Evolutionary conservation across 176 grass and related monocot species (phyloP).

Genomic region (Aegilops longissima): DNA sequence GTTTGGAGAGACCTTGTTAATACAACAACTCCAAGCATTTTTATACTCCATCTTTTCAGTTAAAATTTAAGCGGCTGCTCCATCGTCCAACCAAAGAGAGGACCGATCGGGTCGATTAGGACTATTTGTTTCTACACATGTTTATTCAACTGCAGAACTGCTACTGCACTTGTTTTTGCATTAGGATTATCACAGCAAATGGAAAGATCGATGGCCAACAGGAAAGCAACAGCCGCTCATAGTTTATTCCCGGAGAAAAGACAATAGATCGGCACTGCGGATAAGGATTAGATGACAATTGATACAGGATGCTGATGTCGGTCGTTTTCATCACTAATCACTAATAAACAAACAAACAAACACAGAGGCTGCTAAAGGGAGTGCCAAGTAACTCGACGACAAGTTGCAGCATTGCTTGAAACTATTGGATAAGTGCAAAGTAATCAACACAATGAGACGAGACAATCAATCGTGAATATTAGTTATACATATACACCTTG

Average conservation of each 20-base stretch:
- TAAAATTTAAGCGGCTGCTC: background rate
- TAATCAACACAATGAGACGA: background rate
- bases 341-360: background rate
- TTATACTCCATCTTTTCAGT: background rate
- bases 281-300: background rate
- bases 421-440: background rate
- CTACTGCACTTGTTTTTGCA: background rate
- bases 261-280: background rate
- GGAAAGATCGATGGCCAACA: background rate
- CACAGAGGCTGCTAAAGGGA: background rate
- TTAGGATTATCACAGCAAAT: background rate
- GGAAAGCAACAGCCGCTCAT: background rate
- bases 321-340: background rate
- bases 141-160: background rate
- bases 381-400: background rate
- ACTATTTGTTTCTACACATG: background rate
- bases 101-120: no score
- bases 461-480: background rate
- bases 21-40: background rate
- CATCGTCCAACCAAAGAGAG: background rate
- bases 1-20: background rate
- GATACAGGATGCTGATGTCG: background rate
- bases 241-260: background rate
- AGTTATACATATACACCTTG: background rate
- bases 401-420: background rate